These are phyloP conservation scores for Eustoma russellianum DNA, from an alignment of 257 asterid genomes.

Conservation along the genomic window DNA sequence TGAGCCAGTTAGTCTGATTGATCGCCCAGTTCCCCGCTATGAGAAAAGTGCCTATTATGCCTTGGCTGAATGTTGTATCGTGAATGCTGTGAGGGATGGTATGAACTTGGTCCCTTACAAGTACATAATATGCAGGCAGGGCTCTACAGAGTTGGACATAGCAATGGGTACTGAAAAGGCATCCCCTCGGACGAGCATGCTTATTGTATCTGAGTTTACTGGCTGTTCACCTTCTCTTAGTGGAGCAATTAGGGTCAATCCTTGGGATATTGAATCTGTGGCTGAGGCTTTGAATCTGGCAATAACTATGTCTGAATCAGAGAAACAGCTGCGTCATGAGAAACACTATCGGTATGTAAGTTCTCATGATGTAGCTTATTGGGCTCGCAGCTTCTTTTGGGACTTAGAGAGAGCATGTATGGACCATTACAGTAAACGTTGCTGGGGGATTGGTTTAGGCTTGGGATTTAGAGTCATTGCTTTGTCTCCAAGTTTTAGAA, in stretches of 20 bases:
- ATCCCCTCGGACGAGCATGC: slow-evolving; percentile 64
- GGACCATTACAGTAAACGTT: slow-evolving; percentile 76
- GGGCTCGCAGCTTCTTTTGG: slow-evolving; percentile 89
- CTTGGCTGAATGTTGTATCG: slow-evolving; percentile 84
- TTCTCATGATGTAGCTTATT: slow-evolving; percentile 76
- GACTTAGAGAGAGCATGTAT: slow-evolving; percentile 79
- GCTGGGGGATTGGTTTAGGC: slow-evolving; percentile 87
- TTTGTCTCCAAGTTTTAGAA: slow-evolving; percentile 82
- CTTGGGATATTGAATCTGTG: slow-evolving; percentile 86
- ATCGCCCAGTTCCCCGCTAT: slow-evolving; percentile 58
- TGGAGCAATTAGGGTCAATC: slow-evolving; percentile 91
- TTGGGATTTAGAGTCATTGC: slow-evolving; percentile 74
- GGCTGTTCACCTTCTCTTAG: slow-evolving; percentile 93
- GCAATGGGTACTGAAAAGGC: slow-evolving; percentile 32
- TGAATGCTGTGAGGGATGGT: slow-evolving; percentile 93
- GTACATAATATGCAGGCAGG: slow-evolving; percentile 82
- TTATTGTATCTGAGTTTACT: slow-evolving; percentile 80
- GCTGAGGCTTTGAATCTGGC: slow-evolving; percentile 75
- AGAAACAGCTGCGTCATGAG: slow-evolving; percentile 73
- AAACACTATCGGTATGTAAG: slow-evolving; percentile 86
- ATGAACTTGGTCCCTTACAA: slow-evolving; percentile 92
- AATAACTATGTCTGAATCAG: slow-evolving; percentile 51
- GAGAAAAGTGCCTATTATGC: slow-evolving; percentile 91
- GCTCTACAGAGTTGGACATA: slow-evolving; percentile 46
- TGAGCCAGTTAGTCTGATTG: slow-evolving; percentile 66